Percentiles rank a stretch among this genome's conserved stretches.
phyloP scores from a whole-genome alignment of 2,329 filamentous ascomycete species.

The Didymella segeticola region DNA sequence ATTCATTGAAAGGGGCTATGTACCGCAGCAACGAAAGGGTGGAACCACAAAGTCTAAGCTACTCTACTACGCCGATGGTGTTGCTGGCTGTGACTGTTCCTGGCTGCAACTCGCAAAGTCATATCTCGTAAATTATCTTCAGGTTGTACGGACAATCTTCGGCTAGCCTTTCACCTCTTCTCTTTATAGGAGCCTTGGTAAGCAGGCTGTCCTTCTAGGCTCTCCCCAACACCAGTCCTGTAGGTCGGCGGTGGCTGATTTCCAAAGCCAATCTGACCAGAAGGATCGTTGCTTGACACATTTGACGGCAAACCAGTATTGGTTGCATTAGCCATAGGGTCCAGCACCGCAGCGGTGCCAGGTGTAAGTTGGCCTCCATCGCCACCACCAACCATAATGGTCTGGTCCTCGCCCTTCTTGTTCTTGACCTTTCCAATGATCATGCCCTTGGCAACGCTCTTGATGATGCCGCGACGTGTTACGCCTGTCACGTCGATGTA shows the following conservation, averaged over 20 bases:
- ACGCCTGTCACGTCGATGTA: slow-evolving; percentile 97
- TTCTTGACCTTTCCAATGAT: slow-evolving; percentile 82
- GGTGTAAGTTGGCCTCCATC: slow-evolving; percentile 58
- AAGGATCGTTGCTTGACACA: slow-evolving; percentile 32
- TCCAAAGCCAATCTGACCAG: slow-evolving; percentile 45
- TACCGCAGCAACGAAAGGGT: not conserved
- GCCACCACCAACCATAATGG: slow-evolving; percentile 73
- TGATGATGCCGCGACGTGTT: slow-evolving; percentile 85
- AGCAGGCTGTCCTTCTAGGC: slow-evolving; percentile 43
- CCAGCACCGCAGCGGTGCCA: slow-evolving; percentile 47
- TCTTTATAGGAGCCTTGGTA: slow-evolving; percentile 40
- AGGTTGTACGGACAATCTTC: no score
- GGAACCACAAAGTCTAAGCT: not conserved
- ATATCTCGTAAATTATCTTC: slow-evolving; percentile 25
- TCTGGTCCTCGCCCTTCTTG: slow-evolving; percentile 69
- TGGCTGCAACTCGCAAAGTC: slow-evolving; percentile 22
- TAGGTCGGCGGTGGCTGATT: slow-evolving; percentile 46
- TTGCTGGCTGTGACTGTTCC: not conserved
- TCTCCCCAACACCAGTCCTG: slow-evolving; percentile 45
- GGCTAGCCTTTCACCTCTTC: slow-evolving; percentile 32
- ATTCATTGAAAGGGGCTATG: not conserved
- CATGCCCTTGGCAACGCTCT: slow-evolving; percentile 95
- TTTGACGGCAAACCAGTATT: slow-evolving; percentile 41
- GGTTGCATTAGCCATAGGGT: slow-evolving; percentile 33
- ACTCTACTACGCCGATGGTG: not conserved